Conservation (phyloP, 2,329 filamentous ascomycete species). For the Chaetomiaceae sp. region DNA sequence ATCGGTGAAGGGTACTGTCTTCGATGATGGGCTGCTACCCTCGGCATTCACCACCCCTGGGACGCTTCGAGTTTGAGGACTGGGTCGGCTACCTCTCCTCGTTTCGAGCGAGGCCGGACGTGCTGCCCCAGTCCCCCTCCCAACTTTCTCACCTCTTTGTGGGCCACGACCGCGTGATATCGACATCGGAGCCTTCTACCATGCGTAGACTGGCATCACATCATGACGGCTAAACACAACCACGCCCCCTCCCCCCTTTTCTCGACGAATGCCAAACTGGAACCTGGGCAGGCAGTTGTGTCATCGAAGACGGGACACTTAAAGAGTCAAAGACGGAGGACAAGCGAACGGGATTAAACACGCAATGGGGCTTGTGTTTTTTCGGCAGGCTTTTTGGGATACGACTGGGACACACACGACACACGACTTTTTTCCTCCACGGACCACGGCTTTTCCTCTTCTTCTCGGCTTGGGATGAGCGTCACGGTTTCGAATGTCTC, state of each 20-base stretch:
- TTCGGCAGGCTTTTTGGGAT: neutral
- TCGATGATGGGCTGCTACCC: slow-evolving; percentile 42
- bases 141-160: slow-evolving; percentile 46
- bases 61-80: slow-evolving; percentile 39
- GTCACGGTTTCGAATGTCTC: slow-evolving; percentile 2
- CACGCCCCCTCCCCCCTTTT: neutral
- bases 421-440: neutral
- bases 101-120: slow-evolving; percentile 34
- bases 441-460: neutral
- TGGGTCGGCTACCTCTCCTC: slow-evolving; percentile 49
- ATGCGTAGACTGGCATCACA: slow-evolving; percentile 19
- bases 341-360: neutral
- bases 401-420: neutral
- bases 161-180: slow-evolving; percentile 39
- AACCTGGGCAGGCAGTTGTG: slow-evolving; percentile 19
- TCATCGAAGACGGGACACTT: slow-evolving; percentile 25
- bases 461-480: neutral
- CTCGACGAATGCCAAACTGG: slow-evolving; percentile 22
- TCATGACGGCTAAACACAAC: neutral
- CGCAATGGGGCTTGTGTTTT: neutral
- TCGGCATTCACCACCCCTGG: slow-evolving; percentile 38
- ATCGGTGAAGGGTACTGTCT: slow-evolving; percentile 52
- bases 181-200: slow-evolving; percentile 34
- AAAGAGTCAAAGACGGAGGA: neutral
- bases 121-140: slow-evolving; percentile 39